Base-by-base conservation (phyloP, 2,329 filamentous ascomycete species). In the Colletotrichum sp. region DNA sequence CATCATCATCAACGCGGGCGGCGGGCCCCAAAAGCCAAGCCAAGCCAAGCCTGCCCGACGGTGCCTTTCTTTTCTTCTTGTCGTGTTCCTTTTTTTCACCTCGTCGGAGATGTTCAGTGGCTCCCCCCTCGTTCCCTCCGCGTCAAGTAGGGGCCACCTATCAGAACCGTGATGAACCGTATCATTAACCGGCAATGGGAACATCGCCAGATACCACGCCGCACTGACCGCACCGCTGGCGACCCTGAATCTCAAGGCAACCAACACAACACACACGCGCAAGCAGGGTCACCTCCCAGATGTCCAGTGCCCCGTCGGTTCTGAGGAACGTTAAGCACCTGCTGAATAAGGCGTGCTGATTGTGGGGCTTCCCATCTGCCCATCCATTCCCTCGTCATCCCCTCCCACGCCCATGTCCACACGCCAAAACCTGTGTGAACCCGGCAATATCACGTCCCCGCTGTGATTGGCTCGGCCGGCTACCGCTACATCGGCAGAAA, bases 401-500 rank as follows among this genome's bases (percentile, higher is more conserved):
- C 73, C 70, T 55, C 39, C 61, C 62, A 34, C 30, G 18, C 32
- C 58, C 28, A 48, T 48, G 43, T 48, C 43, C 18, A 13, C 43
- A 28, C 62, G 55, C 55, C 62, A 64, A 67, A 64, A 58, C 36
- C 32, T 25, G n/a, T 71, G 55, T 61, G 34, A 64, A 32, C 60
- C 71, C 36, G 34, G 71, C 58, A 72, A 43, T 34, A 52, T 66
- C 61, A 73, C 70, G 39, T 56, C 64, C 66, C 56, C 25, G 32
- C 64, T 16, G 70, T 72, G 65, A 75, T 72, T 75, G 70, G 73
- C 39, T 48, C 65, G 70, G 64, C 43, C 58, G 25, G 65, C 61
- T 36, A 34, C 66, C 74, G 66, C 70, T 67, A 66, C 71, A 70
- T 76, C 66, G 71, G 74, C 60, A 75, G 74, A 75, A 76, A 67